Evolutionary conservation across 345 rosid species (phyloP).

Genomic region (Eucalyptus guilfoylei): DNA sequence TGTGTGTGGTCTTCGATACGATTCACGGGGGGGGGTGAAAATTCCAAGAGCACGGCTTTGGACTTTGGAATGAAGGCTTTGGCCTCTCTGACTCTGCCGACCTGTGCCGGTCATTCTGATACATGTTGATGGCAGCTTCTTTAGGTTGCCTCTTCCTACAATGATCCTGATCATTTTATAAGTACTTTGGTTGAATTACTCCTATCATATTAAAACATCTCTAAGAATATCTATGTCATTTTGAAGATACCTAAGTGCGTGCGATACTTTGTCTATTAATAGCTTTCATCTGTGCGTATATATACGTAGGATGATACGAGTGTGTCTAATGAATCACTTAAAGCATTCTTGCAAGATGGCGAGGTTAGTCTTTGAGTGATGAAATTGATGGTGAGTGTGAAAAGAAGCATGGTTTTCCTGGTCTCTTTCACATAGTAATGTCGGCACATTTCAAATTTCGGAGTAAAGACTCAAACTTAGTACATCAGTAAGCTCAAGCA

Average conservation of each 20-base stretch:
- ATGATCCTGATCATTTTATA: not conserved
- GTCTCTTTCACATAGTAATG: not conserved
- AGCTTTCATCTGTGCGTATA: not conserved
- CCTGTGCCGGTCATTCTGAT: not conserved
- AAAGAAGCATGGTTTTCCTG: not conserved
- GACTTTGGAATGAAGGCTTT: not conserved
- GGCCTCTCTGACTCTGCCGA: not conserved
- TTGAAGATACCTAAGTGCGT: not conserved
- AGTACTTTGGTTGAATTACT: not conserved
- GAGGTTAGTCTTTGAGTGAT: not conserved
- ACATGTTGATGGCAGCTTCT: not conserved
- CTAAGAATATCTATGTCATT: not conserved
- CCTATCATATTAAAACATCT: not conserved
- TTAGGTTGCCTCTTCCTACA: not conserved
- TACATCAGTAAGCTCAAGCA: not conserved
- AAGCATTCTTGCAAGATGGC: not conserved
- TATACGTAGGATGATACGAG: not conserved
- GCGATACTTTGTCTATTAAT: not conserved
- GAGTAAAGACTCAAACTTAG: not conserved
- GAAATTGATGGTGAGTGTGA: not conserved
- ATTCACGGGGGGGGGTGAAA: not conserved
- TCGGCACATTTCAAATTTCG: not conserved
- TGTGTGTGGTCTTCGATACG: not conserved
- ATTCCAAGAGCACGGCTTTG: not conserved
- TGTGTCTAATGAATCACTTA: not conserved